These are phyloP conservation scores for Camelina hispida DNA, from an alignment of 345 rosid genomes.

Conservation along the genomic window DNA sequence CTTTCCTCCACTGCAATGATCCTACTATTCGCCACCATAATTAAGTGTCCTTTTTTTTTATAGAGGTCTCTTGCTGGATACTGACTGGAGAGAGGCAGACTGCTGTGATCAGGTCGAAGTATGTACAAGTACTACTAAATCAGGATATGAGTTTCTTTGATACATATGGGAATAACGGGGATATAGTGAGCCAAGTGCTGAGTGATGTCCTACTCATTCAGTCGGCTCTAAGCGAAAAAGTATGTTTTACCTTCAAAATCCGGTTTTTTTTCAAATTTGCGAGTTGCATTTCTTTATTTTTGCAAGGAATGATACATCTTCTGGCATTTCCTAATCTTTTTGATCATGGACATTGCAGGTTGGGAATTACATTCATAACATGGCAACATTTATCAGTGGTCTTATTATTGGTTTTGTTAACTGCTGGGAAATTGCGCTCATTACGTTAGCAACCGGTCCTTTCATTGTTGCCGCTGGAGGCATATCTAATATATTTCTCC, in stretches of 20 bases:
- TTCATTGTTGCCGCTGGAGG: conserved; percentile 99
- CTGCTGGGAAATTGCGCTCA: conserved; percentile 97
- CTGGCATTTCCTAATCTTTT: conserved; percentile 23
- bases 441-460: conserved; percentile 97
- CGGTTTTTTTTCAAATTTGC: conserved; percentile 30
- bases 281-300: conserved; percentile 14
- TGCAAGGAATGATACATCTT: conserved; percentile 25
- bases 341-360: conserved; percentile 60
- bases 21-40: conserved; percentile 33
- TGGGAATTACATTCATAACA: conserved; percentile 98
- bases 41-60: conserved; percentile 53
- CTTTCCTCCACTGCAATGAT: conserved; percentile 21
- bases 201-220: conserved; percentile 98
- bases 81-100: conserved; percentile 99
- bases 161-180: conserved; percentile 98
- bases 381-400: conserved; percentile 98
- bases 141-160: conserved; percentile 99
- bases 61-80: conserved; percentile 99
- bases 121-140: conserved; percentile 93
- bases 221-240: conserved; percentile 99
- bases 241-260: conserved; percentile 46
- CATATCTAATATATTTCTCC: conserved; percentile 97
- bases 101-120: conserved; percentile 93
- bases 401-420: conserved; percentile 85
- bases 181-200: conserved; percentile 98